A percentile compares a stretch with the other conserved stretches of the same genome.
Conservation (phyloP, 2,329 filamentous ascomycete species). For the Tolypocladium tundrense region DNA sequence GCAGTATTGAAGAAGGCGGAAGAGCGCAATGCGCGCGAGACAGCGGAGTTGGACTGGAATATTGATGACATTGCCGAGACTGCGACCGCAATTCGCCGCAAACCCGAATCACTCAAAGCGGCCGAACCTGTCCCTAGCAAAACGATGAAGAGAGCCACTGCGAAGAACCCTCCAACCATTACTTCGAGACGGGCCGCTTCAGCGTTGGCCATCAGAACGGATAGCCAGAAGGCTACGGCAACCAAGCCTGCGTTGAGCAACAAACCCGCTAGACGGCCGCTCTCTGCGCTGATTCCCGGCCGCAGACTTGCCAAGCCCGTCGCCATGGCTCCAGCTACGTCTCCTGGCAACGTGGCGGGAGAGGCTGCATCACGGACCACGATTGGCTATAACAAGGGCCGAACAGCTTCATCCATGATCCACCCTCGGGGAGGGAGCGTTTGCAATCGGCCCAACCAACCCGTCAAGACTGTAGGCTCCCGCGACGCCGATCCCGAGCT, state of each 20-base stretch:
- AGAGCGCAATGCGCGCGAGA: slow-evolving; percentile 55
- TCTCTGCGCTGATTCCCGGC: slow-evolving; percentile 19
- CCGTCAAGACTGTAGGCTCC: slow-evolving; percentile 6
- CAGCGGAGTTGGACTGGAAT: slow-evolving; percentile 53
- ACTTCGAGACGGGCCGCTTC: slow-evolving; percentile 43
- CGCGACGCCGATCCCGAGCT: slow-evolving; percentile 13
- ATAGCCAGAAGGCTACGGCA: not conserved
- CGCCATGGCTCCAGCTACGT: slow-evolving; percentile 33
- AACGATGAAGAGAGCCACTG: slow-evolving; percentile 1
- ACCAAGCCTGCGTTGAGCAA: not conserved
- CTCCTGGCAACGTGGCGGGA: slow-evolving; percentile 49
- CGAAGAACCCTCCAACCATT: slow-evolving; percentile 17
- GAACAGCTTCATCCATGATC: slow-evolving; percentile 40
- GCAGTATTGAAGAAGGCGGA: slow-evolving; percentile 48
- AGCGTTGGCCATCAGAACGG: slow-evolving; percentile 27
- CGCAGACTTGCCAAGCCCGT: slow-evolving; percentile 24
- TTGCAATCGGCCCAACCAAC: slow-evolving; percentile 6
- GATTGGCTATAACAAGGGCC: slow-evolving; percentile 75
- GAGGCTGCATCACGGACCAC: slow-evolving; percentile 67
- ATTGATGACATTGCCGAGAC: slow-evolving; percentile 44
- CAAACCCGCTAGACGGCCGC: slow-evolving; percentile 12
- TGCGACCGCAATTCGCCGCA: not conserved
- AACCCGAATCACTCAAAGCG: not conserved
- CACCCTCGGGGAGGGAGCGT: slow-evolving; percentile 14
- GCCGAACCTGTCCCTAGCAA: not conserved